Conservation (phyloP, 768 basidiomycete species). For the Podaxis rugospora region DNA sequence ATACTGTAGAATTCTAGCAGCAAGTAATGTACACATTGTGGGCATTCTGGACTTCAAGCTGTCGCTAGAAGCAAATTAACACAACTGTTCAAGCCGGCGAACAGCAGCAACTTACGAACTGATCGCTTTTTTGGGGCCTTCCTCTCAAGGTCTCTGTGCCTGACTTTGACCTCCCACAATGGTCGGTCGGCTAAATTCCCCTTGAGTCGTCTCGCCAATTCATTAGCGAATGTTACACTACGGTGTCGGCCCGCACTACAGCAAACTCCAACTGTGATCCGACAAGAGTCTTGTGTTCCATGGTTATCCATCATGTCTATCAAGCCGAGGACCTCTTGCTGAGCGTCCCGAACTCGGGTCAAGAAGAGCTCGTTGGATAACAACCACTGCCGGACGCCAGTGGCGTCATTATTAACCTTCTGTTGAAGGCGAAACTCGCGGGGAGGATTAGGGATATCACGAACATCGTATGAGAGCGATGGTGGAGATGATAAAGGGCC, state of each 20-base stretch:
- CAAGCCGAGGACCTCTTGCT: not conserved
- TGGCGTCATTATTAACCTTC: not conserved
- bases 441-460: constrained; percentile 6
- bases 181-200: not conserved
- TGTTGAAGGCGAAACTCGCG: not conserved
- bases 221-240: constrained; percentile 1
- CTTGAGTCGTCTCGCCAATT: not conserved
- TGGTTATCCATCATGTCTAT: not conserved
- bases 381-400: constrained; percentile 3
- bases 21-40: not conserved
- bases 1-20: not conserved
- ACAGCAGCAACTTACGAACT: not conserved
- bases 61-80: not conserved
- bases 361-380: not conserved
- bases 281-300: not conserved
- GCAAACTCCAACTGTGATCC: not conserved
- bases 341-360: not conserved
- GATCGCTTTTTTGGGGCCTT: not conserved
- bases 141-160: constrained; percentile 2
- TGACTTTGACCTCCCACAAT: constrained; percentile 1
- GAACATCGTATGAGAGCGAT: constrained; percentile 1
- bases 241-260: constrained; percentile 1
- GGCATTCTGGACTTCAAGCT: not conserved
- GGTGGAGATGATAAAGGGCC: not conserved
- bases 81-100: too few relatives aligned